Conservation (phyloP, 2,329 filamentous ascomycete genomes). For the Zalaria sp. region DNA sequence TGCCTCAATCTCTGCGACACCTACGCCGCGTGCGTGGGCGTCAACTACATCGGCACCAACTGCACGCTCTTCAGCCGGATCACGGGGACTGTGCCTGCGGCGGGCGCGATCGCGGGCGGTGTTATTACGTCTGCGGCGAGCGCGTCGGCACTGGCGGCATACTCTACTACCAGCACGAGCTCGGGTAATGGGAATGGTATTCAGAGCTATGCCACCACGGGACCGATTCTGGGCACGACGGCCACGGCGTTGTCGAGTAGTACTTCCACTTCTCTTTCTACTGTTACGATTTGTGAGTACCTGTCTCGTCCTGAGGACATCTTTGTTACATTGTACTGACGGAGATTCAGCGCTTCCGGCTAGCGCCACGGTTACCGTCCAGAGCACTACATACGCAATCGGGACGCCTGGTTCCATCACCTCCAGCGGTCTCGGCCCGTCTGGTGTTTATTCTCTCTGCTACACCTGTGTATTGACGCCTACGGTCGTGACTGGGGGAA, state of each 20-base stretch:
- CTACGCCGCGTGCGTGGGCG: conserved; percentile 13
- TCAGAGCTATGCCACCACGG: no score
- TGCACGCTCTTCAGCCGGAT: conserved; percentile 16
- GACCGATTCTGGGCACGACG: no score
- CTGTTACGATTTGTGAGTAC: conserved; percentile 6
- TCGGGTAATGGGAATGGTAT: no score
- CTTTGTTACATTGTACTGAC: background rate
- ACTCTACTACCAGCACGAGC: no score
- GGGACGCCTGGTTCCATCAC: background rate
- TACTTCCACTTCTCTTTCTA: background rate
- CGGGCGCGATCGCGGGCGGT: conserved; percentile 8
- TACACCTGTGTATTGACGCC: conserved; percentile 16
- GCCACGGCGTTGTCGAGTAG: background rate
- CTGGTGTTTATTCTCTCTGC: conserved; percentile 10
- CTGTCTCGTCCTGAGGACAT: background rate
- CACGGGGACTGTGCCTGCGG: conserved; percentile 12
- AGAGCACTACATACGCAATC: background rate
- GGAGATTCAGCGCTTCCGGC: background rate
- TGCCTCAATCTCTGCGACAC: conserved; percentile 14
- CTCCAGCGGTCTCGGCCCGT: background rate
- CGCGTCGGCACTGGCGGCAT: no score
- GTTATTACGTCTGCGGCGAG: no score
- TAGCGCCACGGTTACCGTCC: background rate
- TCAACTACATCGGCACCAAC: conserved; percentile 14
- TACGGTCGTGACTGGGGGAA: conserved; percentile 7